These are phyloP conservation scores for Fusarium begoniae DNA, from an alignment of 2,329 filamentous ascomycete genomes.

Conservation along the genomic window DNA sequence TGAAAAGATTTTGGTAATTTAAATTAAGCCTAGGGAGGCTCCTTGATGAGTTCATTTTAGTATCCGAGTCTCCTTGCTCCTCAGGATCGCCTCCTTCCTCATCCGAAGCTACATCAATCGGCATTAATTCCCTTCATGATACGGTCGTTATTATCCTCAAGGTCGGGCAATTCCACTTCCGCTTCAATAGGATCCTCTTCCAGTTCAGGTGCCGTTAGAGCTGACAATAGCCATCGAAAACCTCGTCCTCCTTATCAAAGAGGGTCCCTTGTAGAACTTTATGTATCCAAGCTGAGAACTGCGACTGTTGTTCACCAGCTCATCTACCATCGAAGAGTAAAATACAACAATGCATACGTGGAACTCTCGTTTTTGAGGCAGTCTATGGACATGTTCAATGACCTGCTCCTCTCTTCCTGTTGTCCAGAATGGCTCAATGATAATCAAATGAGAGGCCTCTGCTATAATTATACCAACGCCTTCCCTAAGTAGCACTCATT, in stretches of 20 bases:
- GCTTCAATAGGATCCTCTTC: too few relatives aligned
- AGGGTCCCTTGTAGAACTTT: neutral
- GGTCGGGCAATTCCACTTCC: neutral
- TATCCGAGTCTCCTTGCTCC: neutral
- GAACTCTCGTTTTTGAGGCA: neutral
- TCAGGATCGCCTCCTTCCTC: neutral
- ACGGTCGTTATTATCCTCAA: neutral
- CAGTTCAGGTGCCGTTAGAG: neutral
- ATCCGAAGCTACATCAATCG: neutral
- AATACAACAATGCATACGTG: neutral
- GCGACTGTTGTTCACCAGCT: neutral
- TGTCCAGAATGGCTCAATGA: neutral
- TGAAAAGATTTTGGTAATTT: neutral
- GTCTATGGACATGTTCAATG: neutral
- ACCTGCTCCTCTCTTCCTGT: neutral
- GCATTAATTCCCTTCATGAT: neutral
- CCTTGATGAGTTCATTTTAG: neutral
- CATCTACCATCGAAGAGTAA: neutral
- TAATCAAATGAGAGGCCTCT: neutral
- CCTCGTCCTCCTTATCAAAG: neutral
- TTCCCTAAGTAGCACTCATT: neutral
- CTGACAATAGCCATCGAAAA: neutral
- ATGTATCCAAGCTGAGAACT: neutral
- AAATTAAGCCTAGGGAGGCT: neutral
- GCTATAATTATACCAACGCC: neutral